phyloP scores from a whole-genome alignment of 2,329 filamentous ascomycete genomes.

The Verticillium alfalfae region DNA sequence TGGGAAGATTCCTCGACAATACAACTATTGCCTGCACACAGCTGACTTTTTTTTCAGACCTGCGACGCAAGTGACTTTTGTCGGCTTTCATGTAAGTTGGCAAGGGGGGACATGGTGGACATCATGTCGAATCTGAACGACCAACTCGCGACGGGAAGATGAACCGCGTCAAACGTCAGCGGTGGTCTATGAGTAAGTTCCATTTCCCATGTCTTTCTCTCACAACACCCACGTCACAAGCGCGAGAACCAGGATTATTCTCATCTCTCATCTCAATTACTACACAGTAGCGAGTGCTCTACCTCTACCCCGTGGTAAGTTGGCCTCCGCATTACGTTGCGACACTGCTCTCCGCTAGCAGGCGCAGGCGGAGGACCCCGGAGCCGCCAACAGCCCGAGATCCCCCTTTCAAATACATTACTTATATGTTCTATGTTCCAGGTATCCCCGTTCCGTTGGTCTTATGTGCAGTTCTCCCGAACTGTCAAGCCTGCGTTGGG shows the following conservation, averaged over 20 bases:
- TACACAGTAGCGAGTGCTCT: conserved; percentile 13
- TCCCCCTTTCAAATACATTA: conserved; percentile 8
- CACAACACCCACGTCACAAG: background rate
- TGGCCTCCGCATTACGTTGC: conserved; percentile 2
- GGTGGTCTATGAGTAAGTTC: too few relatives aligned
- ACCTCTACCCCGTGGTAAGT: conserved; percentile 11
- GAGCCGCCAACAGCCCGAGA: background rate
- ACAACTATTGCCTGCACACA: too few relatives aligned
- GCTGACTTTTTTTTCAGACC: too few relatives aligned
- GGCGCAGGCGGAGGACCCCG: background rate
- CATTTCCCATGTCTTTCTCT: too few relatives aligned
- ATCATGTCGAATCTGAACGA: too few relatives aligned
- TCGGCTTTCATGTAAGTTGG: too few relatives aligned
- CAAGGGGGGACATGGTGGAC: too few relatives aligned
- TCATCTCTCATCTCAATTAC: background rate
- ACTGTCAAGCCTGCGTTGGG: conserved; percentile 1
- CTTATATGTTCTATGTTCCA: conserved; percentile 10
- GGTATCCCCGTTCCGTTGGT: conserved; percentile 4
- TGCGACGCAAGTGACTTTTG: too few relatives aligned
- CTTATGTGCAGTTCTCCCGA: background rate
- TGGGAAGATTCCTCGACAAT: too few relatives aligned
- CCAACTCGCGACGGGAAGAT: too few relatives aligned
- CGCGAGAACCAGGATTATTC: background rate
- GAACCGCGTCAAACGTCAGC: too few relatives aligned
- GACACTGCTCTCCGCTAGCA: conserved; percentile 2